Evolutionary conservation across 768 basidiomycete species (phyloP), one percentile per base, ranked within the genome.

Genomic region (Boletus rufocinnamomeus): DNA sequence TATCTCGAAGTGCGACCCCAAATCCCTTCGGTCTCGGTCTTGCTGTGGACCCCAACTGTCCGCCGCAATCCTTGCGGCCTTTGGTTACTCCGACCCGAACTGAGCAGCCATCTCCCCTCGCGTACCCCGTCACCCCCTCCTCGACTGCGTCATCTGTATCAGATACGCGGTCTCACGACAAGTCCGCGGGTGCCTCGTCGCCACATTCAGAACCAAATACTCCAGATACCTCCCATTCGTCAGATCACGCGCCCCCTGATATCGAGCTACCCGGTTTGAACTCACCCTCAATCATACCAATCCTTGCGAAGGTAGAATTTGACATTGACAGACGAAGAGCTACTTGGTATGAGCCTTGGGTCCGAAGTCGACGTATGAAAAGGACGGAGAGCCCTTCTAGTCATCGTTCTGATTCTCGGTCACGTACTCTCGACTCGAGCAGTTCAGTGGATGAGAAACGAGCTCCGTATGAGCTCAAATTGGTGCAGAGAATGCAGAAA

Each of bases 221-320:
- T 6, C 84, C 83, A 4, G 82, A 83, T 61, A 82, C 82, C 4
- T 83, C 85, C 43, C 78, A 21, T 59, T 70, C 59, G 57, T 68
- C 66, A 56, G 71, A 72, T 55, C 59, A 71, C 10, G 79, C 73
- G 4, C 78, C 78, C 17, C 76, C 80, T 49, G 80, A 81, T 25
- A 75, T 90, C 56, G 80, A 86, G 53, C 79, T 91, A 11, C 86
- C 89, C 6, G 90, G 89, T 8, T 78, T 91, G 41, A 71, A 73
- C 56, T 84, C 86, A 7, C 72, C 82, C 48, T 82, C 87, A 27
- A 74, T 91, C 25, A 85, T 93, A 53, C 91, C 90, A 6, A 87
- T 97, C 56, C 81, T 98, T 30, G 95, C 94, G 50, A 95, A 95
- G 72, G 85, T 98, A 14, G 95, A 98, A 71, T 97, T 98, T 66